Conservation (phyloP, 768 basidiomycete genomes). For the Pleurotus pulmonarius region DNA sequence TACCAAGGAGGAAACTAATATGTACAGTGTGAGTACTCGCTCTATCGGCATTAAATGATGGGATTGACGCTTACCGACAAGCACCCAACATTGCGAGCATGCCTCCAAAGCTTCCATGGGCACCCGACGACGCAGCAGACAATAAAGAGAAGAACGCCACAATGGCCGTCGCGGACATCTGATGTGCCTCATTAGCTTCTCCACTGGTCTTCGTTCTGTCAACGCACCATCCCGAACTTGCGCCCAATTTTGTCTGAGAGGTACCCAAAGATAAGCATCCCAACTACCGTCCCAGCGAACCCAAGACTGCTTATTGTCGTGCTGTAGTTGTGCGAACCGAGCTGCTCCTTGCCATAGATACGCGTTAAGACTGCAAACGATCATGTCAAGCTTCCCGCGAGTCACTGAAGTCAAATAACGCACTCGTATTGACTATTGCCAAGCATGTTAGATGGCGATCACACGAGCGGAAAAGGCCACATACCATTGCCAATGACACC, state of each 20-base stretch:
- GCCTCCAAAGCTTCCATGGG: conserved; percentile 64
- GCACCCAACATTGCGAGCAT: conserved; percentile 75
- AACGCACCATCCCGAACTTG: conserved; percentile 83
- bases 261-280: conserved; percentile 62
- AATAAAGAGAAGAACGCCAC: conserved; percentile 82
- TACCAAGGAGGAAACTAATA: conserved; percentile 77
- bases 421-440: conserved; percentile 62
- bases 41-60: background rate
- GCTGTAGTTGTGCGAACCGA: conserved; percentile 55
- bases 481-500: conserved; percentile 72
- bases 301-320: conserved; percentile 62
- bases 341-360: conserved; percentile 58
- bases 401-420: conserved; percentile 16
- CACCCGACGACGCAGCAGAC: conserved; percentile 80
- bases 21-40: background rate
- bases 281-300: conserved; percentile 86
- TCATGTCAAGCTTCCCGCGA: no score
- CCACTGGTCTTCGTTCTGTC: no score
- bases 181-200: conserved; percentile 12
- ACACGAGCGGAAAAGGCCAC: conserved; percentile 17
- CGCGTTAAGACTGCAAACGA: conserved; percentile 54
- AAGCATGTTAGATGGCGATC: conserved; percentile 1
- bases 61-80: conserved; percentile 51
- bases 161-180: conserved; percentile 83
- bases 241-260: conserved; percentile 84